Base-by-base conservation (phyloP, 2,329 filamentous ascomycete species). In the Ceratocystis eucalypticola region DNA sequence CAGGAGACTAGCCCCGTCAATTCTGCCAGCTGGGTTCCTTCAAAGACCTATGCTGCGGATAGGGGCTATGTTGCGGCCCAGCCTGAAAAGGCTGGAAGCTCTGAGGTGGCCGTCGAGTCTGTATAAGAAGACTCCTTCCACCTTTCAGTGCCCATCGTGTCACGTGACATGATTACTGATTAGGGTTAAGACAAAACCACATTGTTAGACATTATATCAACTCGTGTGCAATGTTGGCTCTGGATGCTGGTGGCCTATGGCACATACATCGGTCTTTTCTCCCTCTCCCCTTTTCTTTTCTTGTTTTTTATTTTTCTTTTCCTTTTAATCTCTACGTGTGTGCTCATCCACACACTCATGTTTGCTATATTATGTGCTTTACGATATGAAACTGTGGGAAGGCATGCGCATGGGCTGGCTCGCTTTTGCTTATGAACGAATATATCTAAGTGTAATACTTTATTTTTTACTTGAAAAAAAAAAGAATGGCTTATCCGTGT, bases 1-100 rank as follows among this genome's bases (percentile, higher is more conserved):
- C 89, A 92, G 79, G 89, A 95, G 84, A 85, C 84, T 48, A 90
- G 84, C 22, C 88, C 90, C 46, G 85, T 88, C 70, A 90, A 83
- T 20, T 92, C 88, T 2, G 79, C 84, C 77, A 86, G 85, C 78
- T 94, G 90, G 89, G 83, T 81, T 76, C 88, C 88, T 55, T 82
- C 82, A 72, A 79, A 79, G 71, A 91, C 88, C 71, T 92, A 88
- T 70, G 86, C 87, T 64, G 74, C 75, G 62, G 76, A 83, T 12
- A 63, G 63, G 33, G 62, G 62, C 67, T 44, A 59, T 17, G 65
- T 53, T 15, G 15, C 44, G n/a, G 7, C n/a, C 33, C 62, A 65
- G 61, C 44, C 61, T 6, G 67, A 65, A 33, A 64, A 67, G 55
- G 22, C 33, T n/a, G 59, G 64, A 12, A 37, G 33, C 45, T 25